phyloP scores from a whole-genome alignment of 1,284 basidiomycete genomes.

The Porogramme epimiltina region DNA sequence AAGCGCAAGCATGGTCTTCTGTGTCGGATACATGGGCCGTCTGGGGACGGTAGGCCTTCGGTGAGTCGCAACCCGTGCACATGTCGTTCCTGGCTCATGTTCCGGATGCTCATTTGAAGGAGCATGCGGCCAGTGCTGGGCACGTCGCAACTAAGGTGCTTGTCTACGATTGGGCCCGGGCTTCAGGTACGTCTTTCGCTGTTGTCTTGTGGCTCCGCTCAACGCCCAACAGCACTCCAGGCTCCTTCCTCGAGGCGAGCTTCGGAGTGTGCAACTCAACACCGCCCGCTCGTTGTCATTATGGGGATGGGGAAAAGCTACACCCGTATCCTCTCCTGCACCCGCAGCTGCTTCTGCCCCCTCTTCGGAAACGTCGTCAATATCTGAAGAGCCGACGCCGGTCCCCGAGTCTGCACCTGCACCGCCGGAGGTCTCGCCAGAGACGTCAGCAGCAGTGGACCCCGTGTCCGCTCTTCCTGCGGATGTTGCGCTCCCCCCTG shows the following conservation, averaged over 20 bases:
- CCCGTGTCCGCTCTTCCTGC: constrained; percentile 8
- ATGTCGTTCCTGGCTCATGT: background rate
- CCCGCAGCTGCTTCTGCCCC: background rate
- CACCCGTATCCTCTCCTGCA: background rate
- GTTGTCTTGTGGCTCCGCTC: background rate
- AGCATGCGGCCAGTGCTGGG: constrained; percentile 11
- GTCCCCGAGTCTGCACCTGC: background rate
- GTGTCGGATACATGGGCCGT: constrained; percentile 19
- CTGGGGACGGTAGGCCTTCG: constrained; percentile 15
- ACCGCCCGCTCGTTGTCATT: constrained; percentile 18
- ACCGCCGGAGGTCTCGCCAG: constrained; percentile 11
- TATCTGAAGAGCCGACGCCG: background rate
- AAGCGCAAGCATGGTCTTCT: constrained; percentile 14
- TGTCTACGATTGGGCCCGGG: constrained; percentile 9
- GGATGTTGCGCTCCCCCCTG: constrained; percentile 11
- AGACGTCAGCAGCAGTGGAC: constrained; percentile 14
- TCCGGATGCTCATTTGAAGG: background rate
- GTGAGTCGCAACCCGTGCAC: constrained; percentile 2
- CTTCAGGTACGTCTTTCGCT: constrained; percentile 8
- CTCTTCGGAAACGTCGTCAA: background rate
- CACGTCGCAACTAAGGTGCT: constrained; percentile 1
- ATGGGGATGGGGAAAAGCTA: constrained; percentile 18
- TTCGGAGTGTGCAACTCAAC: constrained; percentile 11
- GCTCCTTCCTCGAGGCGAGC: background rate
- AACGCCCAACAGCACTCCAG: background rate